phyloP scores from a whole-genome alignment of 2,329 filamentous ascomycete genomes.

The Fusarium nisikadoi region DNA sequence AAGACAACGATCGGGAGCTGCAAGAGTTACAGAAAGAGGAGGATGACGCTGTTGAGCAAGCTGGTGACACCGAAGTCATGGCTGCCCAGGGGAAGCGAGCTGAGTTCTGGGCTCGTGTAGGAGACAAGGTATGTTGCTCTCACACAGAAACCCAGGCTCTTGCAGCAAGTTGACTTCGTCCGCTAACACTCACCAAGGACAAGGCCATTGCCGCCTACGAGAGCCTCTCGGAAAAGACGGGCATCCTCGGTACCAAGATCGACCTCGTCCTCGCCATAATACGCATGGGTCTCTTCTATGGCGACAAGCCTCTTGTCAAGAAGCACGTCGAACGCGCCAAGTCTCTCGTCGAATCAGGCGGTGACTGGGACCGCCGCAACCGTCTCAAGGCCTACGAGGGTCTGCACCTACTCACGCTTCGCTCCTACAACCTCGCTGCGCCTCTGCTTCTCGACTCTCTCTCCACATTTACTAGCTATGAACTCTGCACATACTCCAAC shows the following conservation, averaged over 20 bases:
- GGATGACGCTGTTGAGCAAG: conserved; percentile 94
- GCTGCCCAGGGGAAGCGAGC: conserved; percentile 93
- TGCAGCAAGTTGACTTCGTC: not conserved
- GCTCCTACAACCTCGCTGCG: conserved; percentile 88
- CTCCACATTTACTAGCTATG: conserved; percentile 98
- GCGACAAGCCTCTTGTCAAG: conserved; percentile 90
- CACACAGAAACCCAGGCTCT: not conserved
- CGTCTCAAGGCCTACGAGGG: conserved; percentile 98
- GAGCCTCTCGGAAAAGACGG: conserved; percentile 95
- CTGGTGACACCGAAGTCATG: conserved; percentile 94
- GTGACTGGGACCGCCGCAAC: conserved; percentile 98
- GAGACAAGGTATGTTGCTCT: conserved; percentile 79
- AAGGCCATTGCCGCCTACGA: conserved; percentile 94
- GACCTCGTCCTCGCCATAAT: conserved; percentile 97
- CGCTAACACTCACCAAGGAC: conserved; percentile 68
- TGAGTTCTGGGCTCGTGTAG: conserved; percentile 94
- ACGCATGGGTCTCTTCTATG: conserved; percentile 94
- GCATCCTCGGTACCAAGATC: conserved; percentile 95
- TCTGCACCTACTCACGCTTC: conserved; percentile 89
- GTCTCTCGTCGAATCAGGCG: conserved; percentile 90
- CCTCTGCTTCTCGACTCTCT: conserved; percentile 95
- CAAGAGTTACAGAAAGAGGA: conserved; percentile 84
- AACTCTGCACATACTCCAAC: conserved; percentile 95
- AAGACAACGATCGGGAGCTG: conserved; percentile 81
- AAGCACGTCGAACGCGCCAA: conserved; percentile 92